phyloP scores from a whole-genome alignment of 352 stramenopile species.

The Phytophthora fragariaefolia region DNA sequence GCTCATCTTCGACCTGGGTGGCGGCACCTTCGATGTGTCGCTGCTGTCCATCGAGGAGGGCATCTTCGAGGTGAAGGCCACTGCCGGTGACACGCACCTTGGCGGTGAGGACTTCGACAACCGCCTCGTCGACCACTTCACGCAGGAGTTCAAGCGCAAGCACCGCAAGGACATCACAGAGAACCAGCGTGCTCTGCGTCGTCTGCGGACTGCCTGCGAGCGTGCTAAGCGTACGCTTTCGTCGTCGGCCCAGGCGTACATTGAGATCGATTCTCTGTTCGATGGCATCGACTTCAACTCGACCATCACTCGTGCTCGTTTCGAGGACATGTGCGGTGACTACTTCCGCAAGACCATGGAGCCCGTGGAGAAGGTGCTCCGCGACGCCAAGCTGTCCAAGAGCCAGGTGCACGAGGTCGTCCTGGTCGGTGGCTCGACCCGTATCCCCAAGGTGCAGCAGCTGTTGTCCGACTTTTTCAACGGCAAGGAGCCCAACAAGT shows the following conservation, averaged over 20 bases:
- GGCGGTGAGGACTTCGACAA: no score
- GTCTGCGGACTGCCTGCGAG: slow-evolving; percentile 94
- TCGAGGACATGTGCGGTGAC: slow-evolving; percentile 91
- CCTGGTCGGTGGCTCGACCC: slow-evolving; percentile 78
- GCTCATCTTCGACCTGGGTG: no score
- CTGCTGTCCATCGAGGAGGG: slow-evolving; percentile 94
- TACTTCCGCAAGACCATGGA: slow-evolving; percentile 94
- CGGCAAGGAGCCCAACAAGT: slow-evolving; percentile 78
- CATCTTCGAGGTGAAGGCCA: slow-evolving; percentile 97
- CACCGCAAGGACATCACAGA: slow-evolving; percentile 87
- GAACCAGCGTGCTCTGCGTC: slow-evolving; percentile 91
- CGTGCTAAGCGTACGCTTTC: slow-evolving; percentile 95
- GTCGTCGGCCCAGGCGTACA: slow-evolving; percentile 92
- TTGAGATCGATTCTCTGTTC: slow-evolving; percentile 95
- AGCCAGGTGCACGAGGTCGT: slow-evolving; percentile 85
- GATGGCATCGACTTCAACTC: slow-evolving; percentile 95
- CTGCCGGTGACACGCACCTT: slow-evolving; percentile 93
- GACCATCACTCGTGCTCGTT: slow-evolving; percentile 91
- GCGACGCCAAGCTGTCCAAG: slow-evolving; percentile 91
- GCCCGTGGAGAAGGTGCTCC: slow-evolving; percentile 89
- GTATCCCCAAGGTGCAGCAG: slow-evolving; percentile 79
- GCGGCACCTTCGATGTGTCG: slow-evolving; percentile 95
- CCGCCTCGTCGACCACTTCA: slow-evolving; percentile 93
- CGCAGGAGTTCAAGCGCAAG: slow-evolving; percentile 94
- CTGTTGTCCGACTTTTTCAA: slow-evolving; percentile 74